phyloP scores from a whole-genome alignment of 2,329 filamentous ascomycete species.

The Verticillium dahliae region DNA sequence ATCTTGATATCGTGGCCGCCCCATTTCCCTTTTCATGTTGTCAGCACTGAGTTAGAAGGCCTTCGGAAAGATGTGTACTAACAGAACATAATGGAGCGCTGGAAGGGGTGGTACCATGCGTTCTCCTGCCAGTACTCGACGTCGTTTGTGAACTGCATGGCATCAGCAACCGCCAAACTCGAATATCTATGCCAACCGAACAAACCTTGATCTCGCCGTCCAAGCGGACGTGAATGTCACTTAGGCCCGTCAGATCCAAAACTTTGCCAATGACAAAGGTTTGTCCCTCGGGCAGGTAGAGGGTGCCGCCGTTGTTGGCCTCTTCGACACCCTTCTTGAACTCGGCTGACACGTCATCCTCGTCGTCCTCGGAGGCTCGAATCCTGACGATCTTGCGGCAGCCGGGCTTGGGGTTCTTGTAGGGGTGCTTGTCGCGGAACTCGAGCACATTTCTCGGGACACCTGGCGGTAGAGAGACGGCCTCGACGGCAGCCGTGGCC shows the following conservation, averaged over 20 bases:
- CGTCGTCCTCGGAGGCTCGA: slow-evolving; percentile 37
- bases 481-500: slow-evolving; percentile 1
- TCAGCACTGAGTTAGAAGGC: neutral
- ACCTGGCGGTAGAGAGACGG: slow-evolving; percentile 7
- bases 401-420: slow-evolving; percentile 5
- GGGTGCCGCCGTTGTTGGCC: slow-evolving; percentile 52
- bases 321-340: slow-evolving; percentile 47
- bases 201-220: slow-evolving; percentile 43
- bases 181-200: neutral
- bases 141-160: slow-evolving; percentile 32
- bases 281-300: slow-evolving; percentile 46
- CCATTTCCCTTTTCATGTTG: slow-evolving; percentile 39
- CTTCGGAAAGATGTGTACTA: neutral
- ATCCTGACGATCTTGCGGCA: slow-evolving; percentile 9
- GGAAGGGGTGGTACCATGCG: slow-evolving; percentile 33
- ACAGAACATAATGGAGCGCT: slow-evolving; percentile 48
- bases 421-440: slow-evolving; percentile 11
- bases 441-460: slow-evolving; percentile 8
- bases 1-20: slow-evolving; percentile 56
- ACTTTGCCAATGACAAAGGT: slow-evolving; percentile 54
- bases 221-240: slow-evolving; percentile 50
- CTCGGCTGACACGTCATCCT: slow-evolving; percentile 49
- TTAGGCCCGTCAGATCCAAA: slow-evolving; percentile 50
- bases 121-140: slow-evolving; percentile 36
- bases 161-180: neutral